Conservation (phyloP, 1,284 basidiomycete species). For the Pseudomicrostroma phylloplanum region DNA sequence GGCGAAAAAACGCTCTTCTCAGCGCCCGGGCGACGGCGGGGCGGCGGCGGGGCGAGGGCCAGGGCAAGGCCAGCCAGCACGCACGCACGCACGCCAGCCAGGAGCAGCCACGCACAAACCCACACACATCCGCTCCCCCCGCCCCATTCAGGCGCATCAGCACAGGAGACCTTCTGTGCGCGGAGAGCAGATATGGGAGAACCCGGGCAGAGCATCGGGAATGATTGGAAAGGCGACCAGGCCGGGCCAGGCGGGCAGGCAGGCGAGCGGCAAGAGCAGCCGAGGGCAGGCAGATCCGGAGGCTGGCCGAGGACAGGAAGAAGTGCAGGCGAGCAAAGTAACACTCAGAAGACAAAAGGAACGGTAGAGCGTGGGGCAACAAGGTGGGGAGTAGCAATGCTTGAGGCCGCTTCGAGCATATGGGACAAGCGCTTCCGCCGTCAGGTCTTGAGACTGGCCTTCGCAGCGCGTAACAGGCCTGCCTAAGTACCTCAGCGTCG, state of each 20-base stretch:
- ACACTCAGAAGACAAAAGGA: too few species aligned
- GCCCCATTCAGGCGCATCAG: neutral
- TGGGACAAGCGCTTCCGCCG: neutral
- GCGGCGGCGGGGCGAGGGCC: conserved; percentile 1
- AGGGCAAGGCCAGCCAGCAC: neutral
- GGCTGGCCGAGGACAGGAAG: too few species aligned
- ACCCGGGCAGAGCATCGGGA: too few species aligned
- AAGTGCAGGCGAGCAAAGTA: too few species aligned
- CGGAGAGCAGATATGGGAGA: neutral
- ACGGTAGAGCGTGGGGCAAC: too few species aligned
- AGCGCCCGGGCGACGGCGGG: neutral
- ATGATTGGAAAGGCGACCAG: too few species aligned
- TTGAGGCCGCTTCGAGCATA: neutral
- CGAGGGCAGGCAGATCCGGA: too few species aligned
- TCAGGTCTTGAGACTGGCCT: neutral
- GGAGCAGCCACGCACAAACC: neutral
- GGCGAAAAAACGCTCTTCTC: conserved; percentile 3
- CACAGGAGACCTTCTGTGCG: neutral
- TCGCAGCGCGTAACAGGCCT: neutral
- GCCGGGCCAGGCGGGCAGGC: too few species aligned
- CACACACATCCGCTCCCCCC: neutral
- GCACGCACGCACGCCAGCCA: conserved; percentile 1
- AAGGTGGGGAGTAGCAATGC: too few species aligned
- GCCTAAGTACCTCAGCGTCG: neutral
- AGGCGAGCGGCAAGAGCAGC: too few species aligned